Base-by-base conservation (phyloP, 2,329 filamentous ascomycete genomes). In the Penicillium sp. region DNA sequence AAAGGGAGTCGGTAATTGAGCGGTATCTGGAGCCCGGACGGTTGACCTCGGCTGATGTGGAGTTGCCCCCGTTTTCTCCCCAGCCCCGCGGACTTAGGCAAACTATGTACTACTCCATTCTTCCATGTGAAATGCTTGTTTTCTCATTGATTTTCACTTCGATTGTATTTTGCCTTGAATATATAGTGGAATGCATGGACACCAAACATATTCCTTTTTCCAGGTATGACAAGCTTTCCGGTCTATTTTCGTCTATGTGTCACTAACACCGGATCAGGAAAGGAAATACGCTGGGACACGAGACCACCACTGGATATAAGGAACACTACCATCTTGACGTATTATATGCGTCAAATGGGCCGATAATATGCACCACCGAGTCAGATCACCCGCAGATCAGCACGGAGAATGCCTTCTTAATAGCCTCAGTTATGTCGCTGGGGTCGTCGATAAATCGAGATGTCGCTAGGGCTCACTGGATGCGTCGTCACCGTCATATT, bases 1-100 rank as follows among this genome's bases (percentile, higher is more conserved):
- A 44, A 41, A 39, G 49, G 24, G 42, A 40, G 50, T 48, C 56
- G 56, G 55, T 52, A 58, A 58, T 51, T 56, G 53, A 57, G 42
- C 44, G 53, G 53, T 36, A 52, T 47, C 22, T 58, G 50, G 46
- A 51, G 46, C 54, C 52, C 38, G 48, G 46, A 44, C 22, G 37
- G 40, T 40, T 46, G 48, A 59, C 56, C 56, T 59, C 56, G 56
- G 56, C 49, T 56, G 55, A 52, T 37, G 11, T 27, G 42, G 49
- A 51, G 46, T 38, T 18, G 29, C 18, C 34, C 23, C 35, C 13
- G 35, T 6, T n/a, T 22, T 27, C 14, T 41, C 11, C 47, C 44
- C 41, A 13, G 35, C 44, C 28, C 40, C 31, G 22, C 38, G 42
- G 42, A 44, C 27, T 20, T 20, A 20, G 18, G 18, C 4, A 20